Base-by-base conservation (phyloP, 2,329 filamentous ascomycete genomes). In the Fusarium proliferatum region DNA sequence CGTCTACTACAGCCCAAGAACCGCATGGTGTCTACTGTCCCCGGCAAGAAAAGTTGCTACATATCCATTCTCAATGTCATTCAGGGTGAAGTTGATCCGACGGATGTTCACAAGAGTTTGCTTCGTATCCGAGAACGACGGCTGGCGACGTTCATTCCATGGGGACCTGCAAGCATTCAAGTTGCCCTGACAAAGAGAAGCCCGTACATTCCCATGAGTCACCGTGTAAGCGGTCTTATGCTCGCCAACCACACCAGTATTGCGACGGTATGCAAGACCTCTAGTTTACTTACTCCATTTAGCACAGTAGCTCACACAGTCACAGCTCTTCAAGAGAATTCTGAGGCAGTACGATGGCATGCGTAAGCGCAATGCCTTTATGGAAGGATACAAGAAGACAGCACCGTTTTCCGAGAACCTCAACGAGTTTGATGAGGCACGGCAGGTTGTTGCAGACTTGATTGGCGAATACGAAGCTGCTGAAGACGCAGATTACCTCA, bases 31-130 rank as follows among this genome's bases (percentile, higher is more conserved):
- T 97, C 95, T 30, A 97, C 96, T 28, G 93, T 95, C 64, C 95
- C 96, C 3, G 94, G 93, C 78, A 98, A 98, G 86, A 97, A 94
- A 86, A 98, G 95, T 85, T 99, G 96, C 86, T 99, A 99, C 86
- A 98, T 99, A 80, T 97, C 95, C 53, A 98, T 99, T 77, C 87
- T 99, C 72, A 98, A 99, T 83, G 97, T 99, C 78, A 99, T 99
- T 78, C 96, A 98, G 86, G 96, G 96, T 79, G 96, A 99, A 82
- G 96, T 97, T 43, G 97, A 99, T 81, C 96, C 96, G 13, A 98
- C 96, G 6, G 97, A 99, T 83, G 94, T 99, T 64, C 96, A 99
- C 87, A 99, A 99, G 89, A 98, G 96, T 74, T 87, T 99, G 65
- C 90, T 99, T 66, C 94, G 96, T 74, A 99, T 99, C 80, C 92